phyloP scores from a whole-genome alignment of 2,329 filamentous ascomycete genomes.

The Colletotrichum tropicale region DNA sequence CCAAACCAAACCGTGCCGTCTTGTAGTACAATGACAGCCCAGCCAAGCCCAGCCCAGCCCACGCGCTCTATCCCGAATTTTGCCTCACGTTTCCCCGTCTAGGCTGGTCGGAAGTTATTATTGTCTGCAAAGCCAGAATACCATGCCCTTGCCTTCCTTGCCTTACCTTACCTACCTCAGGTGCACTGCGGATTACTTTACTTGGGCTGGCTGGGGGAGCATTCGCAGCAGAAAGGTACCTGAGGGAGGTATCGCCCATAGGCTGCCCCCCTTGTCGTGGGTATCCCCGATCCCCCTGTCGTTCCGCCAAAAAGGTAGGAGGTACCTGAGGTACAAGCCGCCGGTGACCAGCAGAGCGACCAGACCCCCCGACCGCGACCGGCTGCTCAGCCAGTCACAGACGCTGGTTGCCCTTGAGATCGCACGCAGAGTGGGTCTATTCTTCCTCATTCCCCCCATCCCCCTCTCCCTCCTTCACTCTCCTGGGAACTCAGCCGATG shows the following conservation, averaged over 20 bases:
- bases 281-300: slow-evolving; percentile 3
- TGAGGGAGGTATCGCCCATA: background rate
- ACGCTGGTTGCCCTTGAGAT: slow-evolving; percentile 11
- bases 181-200: background rate
- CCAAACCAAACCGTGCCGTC: background rate
- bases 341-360: slow-evolving; percentile 2
- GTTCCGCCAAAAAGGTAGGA: slow-evolving; percentile 3
- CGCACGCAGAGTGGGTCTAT: background rate
- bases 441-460: slow-evolving; percentile 6
- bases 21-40: background rate
- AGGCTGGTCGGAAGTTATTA: background rate
- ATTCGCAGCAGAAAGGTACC: background rate
- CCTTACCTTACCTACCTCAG: background rate
- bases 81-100: background rate
- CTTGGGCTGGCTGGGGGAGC: background rate
- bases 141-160: background rate
- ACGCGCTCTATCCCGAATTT: background rate
- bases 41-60: background rate
- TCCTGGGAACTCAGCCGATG: slow-evolving; percentile 16
- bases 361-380: background rate
- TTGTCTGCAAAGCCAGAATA: background rate
- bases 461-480: background rate
- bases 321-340: slow-evolving; percentile 2
- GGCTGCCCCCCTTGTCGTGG: background rate
- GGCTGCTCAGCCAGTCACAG: slow-evolving; percentile 14